Evolutionary conservation across 2,329 filamentous ascomycete species (phyloP).

Genomic region (Trichoderma sp.): DNA sequence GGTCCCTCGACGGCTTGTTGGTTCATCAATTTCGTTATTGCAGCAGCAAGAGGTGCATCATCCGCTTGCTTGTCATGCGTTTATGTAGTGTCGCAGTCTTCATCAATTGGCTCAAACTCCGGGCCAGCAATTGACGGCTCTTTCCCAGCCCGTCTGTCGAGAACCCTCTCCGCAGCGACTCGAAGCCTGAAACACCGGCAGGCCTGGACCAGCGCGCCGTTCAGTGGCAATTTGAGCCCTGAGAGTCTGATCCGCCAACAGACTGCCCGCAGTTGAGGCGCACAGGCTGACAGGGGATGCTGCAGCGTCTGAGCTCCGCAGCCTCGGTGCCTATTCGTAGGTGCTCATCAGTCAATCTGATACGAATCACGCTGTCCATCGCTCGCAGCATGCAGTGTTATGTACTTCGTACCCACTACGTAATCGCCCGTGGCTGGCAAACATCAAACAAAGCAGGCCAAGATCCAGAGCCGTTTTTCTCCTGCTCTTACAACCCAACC

Average conservation of each 20-base stretch:
- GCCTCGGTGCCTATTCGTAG: not conserved
- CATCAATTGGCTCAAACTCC: not conserved
- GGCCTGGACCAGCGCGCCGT: not conserved
- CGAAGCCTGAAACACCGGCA: constrained; percentile 22
- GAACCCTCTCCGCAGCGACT: not conserved
- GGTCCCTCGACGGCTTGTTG: not conserved
- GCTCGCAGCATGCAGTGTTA: not conserved
- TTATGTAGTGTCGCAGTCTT: not conserved
- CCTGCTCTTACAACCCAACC: constrained; percentile 12
- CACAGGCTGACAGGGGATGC: constrained; percentile 8
- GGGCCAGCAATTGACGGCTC: not conserved
- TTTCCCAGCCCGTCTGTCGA: no score
- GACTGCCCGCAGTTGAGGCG: not conserved
- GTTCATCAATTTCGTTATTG: not conserved
- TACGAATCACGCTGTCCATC: constrained; percentile 11
- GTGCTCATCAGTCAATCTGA: no score
- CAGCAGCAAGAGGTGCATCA: constrained; percentile 2
- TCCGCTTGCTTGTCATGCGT: not conserved
- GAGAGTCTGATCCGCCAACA: constrained; percentile 5
- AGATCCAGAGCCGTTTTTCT: constrained; percentile 10
- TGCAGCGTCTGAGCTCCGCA: constrained; percentile 3
- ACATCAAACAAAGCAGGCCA: constrained; percentile 14
- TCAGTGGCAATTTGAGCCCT: constrained; percentile 23
- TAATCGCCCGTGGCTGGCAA: constrained; percentile 23
- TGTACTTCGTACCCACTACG: constrained; percentile 24